phyloP scores from a whole-genome alignment of 2,329 filamentous ascomycete species.

The Chaetomium globosum region DNA sequence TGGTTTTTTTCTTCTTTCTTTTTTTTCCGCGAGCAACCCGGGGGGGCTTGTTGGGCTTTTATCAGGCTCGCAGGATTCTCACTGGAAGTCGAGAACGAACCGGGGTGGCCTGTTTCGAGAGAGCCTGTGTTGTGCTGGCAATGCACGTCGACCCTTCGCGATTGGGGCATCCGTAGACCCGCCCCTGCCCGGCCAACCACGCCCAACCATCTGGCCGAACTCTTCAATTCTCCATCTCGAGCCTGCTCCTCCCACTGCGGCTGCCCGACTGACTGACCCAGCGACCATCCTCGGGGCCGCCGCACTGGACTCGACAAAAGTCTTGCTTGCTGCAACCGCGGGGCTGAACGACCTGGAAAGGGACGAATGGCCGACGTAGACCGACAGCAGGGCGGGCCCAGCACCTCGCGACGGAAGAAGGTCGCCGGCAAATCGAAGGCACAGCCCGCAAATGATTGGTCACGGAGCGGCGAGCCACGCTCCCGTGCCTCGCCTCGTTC shows the following conservation, averaged over 20 bases:
- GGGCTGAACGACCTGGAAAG: constrained; percentile 27
- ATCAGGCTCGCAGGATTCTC: constrained; percentile 28
- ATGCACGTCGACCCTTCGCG: constrained; percentile 29
- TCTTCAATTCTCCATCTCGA: constrained; percentile 26
- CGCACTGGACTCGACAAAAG: constrained; percentile 17
- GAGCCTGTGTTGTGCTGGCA: constrained; percentile 33
- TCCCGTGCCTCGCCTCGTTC: constrained; percentile 40
- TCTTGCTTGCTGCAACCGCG: constrained; percentile 18
- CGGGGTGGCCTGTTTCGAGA: constrained; percentile 17
- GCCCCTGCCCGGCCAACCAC: constrained; percentile 36
- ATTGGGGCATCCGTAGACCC: constrained; percentile 28
- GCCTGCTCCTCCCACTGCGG: constrained; percentile 22
- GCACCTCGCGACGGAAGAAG: constrained; percentile 37
- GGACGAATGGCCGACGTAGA: constrained; percentile 41
- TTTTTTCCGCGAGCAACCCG: constrained; percentile 6
- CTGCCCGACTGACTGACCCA: constrained; percentile 22
- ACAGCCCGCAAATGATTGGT: constrained; percentile 39
- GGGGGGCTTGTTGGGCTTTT: constrained; percentile 33
- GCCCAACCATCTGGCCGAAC: constrained; percentile 37
- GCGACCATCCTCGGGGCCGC: constrained; percentile 21
- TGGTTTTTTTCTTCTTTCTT: background rate
- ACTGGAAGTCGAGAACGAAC: constrained; percentile 7
- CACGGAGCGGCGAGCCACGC: constrained; percentile 34
- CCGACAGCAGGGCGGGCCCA: constrained; percentile 37
- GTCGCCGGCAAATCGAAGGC: constrained; percentile 35